Conservation (phyloP, 2,329 filamentous ascomycete species). For the Ophiostoma sp. region DNA sequence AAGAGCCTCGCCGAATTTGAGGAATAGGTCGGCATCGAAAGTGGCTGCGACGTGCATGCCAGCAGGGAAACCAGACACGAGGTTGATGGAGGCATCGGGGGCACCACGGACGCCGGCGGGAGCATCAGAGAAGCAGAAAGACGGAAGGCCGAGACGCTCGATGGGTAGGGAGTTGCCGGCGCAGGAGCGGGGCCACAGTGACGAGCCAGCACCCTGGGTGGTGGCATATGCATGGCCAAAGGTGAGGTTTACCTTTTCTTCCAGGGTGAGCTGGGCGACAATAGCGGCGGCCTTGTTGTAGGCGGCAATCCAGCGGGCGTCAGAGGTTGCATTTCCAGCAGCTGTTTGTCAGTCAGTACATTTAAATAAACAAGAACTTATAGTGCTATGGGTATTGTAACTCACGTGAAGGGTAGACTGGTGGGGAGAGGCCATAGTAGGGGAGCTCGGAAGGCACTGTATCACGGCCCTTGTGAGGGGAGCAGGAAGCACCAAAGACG, state of each 20-base stretch:
- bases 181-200: constrained; percentile 30
- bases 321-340: constrained; percentile 31
- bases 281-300: constrained; percentile 35
- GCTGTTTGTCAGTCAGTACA: constrained; percentile 27
- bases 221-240: constrained; percentile 30
- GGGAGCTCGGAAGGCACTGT: constrained; percentile 30
- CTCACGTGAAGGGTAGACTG: constrained; percentile 35
- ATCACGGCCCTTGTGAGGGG: background rate
- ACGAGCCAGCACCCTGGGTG: background rate
- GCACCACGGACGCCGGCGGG: constrained; percentile 35
- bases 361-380: background rate
- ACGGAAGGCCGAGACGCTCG: constrained; percentile 39
- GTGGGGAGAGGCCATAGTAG: constrained; percentile 35
- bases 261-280: constrained; percentile 38
- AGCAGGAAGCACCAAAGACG: constrained; percentile 5
- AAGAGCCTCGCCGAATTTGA: constrained; percentile 61
- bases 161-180: constrained; percentile 34
- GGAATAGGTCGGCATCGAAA: constrained; percentile 62
- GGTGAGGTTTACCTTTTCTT: constrained; percentile 40
- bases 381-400: background rate
- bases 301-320: constrained; percentile 34
- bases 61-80: constrained; percentile 52
- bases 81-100: constrained; percentile 26
- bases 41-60: constrained; percentile 66
- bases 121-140: constrained; percentile 45